Base-by-base conservation (phyloP, 106 monocot species). In the Dioscorea dumetorum region DNA sequence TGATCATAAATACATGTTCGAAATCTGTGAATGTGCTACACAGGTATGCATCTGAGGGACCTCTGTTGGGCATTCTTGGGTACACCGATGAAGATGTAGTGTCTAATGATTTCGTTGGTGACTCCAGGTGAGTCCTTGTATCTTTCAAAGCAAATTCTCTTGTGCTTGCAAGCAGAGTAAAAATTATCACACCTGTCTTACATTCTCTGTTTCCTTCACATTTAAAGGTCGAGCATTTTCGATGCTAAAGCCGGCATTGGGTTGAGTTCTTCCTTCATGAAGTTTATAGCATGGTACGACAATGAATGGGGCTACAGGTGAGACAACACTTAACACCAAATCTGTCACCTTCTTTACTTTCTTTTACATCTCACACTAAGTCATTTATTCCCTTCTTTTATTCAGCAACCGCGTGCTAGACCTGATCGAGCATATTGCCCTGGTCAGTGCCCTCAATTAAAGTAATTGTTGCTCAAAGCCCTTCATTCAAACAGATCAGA, bases 251-350 rank as follows among this genome's bases (percentile, higher is more conserved):
- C 94, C 61, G 94, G 94, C 53, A 94, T 94, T 77, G 85, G 87
- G 20, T 48, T 94, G 69, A 94, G 74, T 24, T 74, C 82, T 0
- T 70, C 72, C 50, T 94, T 81, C 66, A 83, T 91, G 51, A 91
- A 94, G 83, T 74, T 94, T 7, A 87, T 94, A 70, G 49, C 94
- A 1, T 94, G 94, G 94, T 94, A 94, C 24, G 94, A 94, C 69
- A 94, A 94, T 56, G 94, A 94, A 34, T 87, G 87, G 94, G 94
- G 94, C 48, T 94, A 94, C 81, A 92, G 92, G 92, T 92, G 77
- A 70, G 1, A 12, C 32, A 58, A 21, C 23, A n/a, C n/a, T 61
- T 21, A 33, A 3, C 17, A n/a, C n/a, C n/a, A 17, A 48, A 4
- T 35, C 22, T 5, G 19, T 41, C 41, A 5, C 41, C 8, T 60